phyloP scores from a whole-genome alignment of 1,284 basidiomycete genomes.

The Hemileia vastatrix region DNA sequence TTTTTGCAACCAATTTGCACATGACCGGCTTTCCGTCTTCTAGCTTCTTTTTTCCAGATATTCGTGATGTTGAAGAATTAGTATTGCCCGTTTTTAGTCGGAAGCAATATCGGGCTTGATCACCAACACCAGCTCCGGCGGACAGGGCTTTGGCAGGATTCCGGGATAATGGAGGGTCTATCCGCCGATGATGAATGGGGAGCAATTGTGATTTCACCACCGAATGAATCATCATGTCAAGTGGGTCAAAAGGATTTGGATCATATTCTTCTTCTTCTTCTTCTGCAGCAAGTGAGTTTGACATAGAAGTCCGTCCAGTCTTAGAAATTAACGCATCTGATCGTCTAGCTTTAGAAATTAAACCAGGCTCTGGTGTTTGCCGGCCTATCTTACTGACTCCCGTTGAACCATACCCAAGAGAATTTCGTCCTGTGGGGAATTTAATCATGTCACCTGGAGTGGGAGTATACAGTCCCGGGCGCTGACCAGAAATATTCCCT shows the following conservation, averaged over 20 bases:
- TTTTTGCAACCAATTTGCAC: conserved; percentile 8
- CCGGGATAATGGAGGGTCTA: conserved; percentile 7
- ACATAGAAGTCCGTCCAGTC: too few relatives aligned
- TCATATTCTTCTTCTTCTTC: too few relatives aligned
- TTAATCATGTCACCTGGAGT: conserved; percentile 1
- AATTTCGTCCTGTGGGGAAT: background rate
- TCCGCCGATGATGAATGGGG: background rate
- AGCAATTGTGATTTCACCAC: background rate
- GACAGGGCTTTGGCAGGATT: conserved; percentile 4
- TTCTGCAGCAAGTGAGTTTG: too few relatives aligned
- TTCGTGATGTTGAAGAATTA: too few relatives aligned
- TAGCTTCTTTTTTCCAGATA: background rate
- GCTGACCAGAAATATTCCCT: too few relatives aligned
- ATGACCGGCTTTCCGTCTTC: conserved; percentile 6
- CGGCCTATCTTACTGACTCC: too few relatives aligned
- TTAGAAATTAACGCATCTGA: too few relatives aligned
- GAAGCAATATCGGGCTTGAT: conserved; percentile 14
- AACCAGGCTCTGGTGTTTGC: too few relatives aligned
- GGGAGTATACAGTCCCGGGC: background rate
- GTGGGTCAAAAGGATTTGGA: conserved; percentile 5
- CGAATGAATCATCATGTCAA: background rate
- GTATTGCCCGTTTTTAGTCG: too few relatives aligned
- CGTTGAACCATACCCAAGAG: background rate
- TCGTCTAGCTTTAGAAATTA: too few relatives aligned
- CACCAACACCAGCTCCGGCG: conserved; percentile 9